Base-by-base conservation (phyloP, 2,329 filamentous ascomycete species). In the Talaromyces marneffei region DNA sequence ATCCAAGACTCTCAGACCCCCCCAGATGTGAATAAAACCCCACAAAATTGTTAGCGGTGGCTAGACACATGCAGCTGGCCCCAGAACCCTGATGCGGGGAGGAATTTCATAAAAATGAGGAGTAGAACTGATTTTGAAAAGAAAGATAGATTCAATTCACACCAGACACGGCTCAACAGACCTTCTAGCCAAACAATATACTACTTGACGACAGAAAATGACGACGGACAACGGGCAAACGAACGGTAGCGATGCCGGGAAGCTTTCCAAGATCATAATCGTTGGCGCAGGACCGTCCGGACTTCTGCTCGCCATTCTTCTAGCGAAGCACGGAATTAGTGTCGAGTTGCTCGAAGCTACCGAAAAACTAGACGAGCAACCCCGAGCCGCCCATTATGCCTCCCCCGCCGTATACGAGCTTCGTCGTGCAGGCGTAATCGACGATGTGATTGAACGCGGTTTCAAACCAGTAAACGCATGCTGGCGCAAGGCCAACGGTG, bases 361-460 rank as follows among this genome's bases (percentile, higher is more conserved):
- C 1, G 69, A 77, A 27, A 75, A 80, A 59, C 77, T 87, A 50
- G 83, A 86, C 73, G 76, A 81, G 61, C 83, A 84, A 61, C 85
- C 85, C 0, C 83, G 85, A 29, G 85, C 85, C 14, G 83, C 85
- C 2, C 83, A 87, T 71, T 87, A 87, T 69, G 83, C 82, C 3
- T 78, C 82, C 0, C 79, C 84, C 0, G 84, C 84, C 1, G 80
- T 85, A 46, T 81, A 81, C 40, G 84, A 85, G 62, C 78, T 88
- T 54, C 69, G 76, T 42, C 79, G 82, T n/a, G 85, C 85, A 0
- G 85, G 85, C 0, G 79, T 87, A 10, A 73, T 87, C 18, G 78
- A 80, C n/a, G 78, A 82, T 66, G 73, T 82, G 14, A 74, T 75
- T 23, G 67, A 70, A 8, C 69, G 73, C 18, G 78, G 80, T 27